Evolutionary conservation across 768 basidiomycete species (phyloP).

Genomic region (Suillus occidentalis): DNA sequence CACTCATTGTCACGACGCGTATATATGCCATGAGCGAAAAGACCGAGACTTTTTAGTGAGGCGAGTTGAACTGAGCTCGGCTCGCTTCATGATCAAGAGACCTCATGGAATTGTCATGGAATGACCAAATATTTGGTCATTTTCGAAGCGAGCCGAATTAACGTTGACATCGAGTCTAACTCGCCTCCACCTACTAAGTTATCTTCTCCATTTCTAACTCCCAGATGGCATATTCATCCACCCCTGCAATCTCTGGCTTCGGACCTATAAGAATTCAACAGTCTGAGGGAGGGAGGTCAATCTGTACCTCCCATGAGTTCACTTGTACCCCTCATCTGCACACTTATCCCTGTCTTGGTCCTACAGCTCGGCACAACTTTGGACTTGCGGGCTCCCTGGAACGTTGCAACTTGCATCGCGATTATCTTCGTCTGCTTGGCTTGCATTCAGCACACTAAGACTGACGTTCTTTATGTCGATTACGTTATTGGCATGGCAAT

Average conservation of each 20-base stretch:
- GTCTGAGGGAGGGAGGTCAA: background rate
- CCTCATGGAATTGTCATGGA: no score
- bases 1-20: no score
- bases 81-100: no score
- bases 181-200: no score
- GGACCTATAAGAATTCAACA: background rate
- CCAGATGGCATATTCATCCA: background rate
- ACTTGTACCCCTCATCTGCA: background rate
- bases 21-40: no score
- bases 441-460: background rate
- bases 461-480: background rate
- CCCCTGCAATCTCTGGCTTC: background rate
- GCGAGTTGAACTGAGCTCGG: no score
- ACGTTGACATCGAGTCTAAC: no score
- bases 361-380: background rate
- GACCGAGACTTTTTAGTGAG: no score
- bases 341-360: background rate
- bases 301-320: background rate
- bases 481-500: conserved; percentile 8
- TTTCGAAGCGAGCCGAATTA: no score
- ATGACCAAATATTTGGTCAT: no score
- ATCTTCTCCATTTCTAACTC: no score
- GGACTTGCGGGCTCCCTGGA: background rate
- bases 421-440: background rate
- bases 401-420: background rate